Evolutionary conservation across 768 basidiomycete genomes (phyloP), one percentile per base, ranked within the genome.

Genomic region (Dentipellis sp.): DNA sequence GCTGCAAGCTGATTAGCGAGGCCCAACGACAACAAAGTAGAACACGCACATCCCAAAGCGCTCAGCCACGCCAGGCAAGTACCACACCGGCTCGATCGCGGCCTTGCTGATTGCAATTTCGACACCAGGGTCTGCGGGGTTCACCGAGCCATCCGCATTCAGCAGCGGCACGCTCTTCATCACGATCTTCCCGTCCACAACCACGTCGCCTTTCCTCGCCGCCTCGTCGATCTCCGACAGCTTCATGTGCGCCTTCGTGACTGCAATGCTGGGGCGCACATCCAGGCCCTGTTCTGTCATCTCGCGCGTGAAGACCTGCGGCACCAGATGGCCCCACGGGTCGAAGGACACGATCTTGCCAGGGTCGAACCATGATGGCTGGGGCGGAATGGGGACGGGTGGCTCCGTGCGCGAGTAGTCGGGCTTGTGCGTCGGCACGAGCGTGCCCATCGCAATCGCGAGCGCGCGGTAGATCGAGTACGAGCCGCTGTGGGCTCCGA

Each of bases 31-130:
- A 11, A 23, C 42, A 14, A 21, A 10, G 50, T 23, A 1, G 42
- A 56, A 10, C 45, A 76, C 88, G 66, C 63, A 90, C 91, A 97
- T 93, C 19, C 85, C 88, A 64, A 98, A 92, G n/a, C 95, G 76
- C 62, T 91, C 88, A 0, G 95, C 95, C 1, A 98, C 84, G 10
- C 93, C 92, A 46, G 94, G 94, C 1, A 97, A 73, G 67, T 88
- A 91, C 94, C 94, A 97, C 12, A 97, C 94, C 0, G 94, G 95
- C 66, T 97, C 95, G 8, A 97, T 86, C 0, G 95, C 94, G 0
- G 94, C 94, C 72, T 97, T 97, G 67, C 83, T 85, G n/a, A 88
- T 80, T 48, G 74, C 81, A 11, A 97, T 81, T 73, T 98, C 95
- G 16, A 97, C 82, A 6, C 95, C 94, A 8, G 85, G 82, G 55